Evolutionary conservation across 108 stramenopile species (phyloP).

Genomic region (Cyclotella choctawhatcheeana): DNA sequence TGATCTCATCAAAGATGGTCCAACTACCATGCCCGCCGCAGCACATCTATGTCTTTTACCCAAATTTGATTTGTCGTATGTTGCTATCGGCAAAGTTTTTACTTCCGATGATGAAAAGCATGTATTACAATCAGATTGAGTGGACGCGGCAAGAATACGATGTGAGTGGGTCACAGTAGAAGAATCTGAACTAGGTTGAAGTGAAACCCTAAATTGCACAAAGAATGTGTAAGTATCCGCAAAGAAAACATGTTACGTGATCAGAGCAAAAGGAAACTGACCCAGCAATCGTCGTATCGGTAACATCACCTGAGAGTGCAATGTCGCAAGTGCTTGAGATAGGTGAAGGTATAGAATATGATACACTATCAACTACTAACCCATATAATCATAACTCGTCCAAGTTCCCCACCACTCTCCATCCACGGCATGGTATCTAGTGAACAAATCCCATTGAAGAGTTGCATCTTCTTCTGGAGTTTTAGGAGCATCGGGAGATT

Average conservation of each 20-base stretch:
- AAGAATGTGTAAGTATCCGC: neutral
- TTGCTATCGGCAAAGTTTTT: conserved; percentile 64
- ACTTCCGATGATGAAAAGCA: conserved; percentile 78
- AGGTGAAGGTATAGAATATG: too few relatives aligned
- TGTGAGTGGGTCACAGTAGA: conserved; percentile 66
- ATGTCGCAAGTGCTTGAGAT: too few relatives aligned
- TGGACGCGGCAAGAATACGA: conserved; percentile 69
- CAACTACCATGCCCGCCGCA: conserved; percentile 68
- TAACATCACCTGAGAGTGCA: too few relatives aligned
- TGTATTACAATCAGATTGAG: conserved; percentile 75
- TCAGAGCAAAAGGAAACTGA: conserved; percentile 28
- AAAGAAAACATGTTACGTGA: neutral
- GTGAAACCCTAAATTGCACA: conserved; percentile 45
- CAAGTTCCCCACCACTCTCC: conserved; percentile 88
- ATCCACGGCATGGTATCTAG: conserved; percentile 70
- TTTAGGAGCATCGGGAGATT: conserved; percentile 44
- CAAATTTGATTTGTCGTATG: conserved; percentile 58
- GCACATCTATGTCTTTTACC: conserved; percentile 46
- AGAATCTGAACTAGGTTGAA: conserved; percentile 36
- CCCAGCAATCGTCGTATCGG: conserved; percentile 75
- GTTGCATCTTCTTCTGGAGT: conserved; percentile 57
- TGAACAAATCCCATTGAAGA: conserved; percentile 85
- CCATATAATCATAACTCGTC: conserved; percentile 85
- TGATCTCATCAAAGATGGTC: conserved; percentile 68
- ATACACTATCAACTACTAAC: too few relatives aligned